Conservation (phyloP, 1,284 basidiomycete genomes). For the Marasmius fiardii region DNA sequence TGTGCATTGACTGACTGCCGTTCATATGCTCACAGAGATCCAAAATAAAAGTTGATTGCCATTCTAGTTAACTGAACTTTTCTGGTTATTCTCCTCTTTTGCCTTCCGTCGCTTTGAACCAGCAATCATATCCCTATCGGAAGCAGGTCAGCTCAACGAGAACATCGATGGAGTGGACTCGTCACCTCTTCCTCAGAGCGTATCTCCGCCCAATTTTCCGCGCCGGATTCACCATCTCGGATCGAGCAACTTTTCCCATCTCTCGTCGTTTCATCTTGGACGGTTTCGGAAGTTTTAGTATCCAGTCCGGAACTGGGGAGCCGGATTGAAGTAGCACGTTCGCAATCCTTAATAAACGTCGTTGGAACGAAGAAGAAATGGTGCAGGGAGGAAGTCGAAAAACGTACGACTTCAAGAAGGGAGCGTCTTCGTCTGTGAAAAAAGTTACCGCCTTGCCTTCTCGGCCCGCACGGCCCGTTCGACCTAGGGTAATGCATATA, state of each 20-base stretch:
- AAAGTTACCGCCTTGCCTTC: conserved; percentile 93
- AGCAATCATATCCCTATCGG: conserved; percentile 65
- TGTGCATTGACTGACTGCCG: too few relatives aligned
- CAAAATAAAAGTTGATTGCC: neutral
- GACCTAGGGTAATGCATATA: conserved; percentile 43
- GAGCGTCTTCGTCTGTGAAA: conserved; percentile 92
- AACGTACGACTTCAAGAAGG: conserved; percentile 83
- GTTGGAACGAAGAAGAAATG: conserved; percentile 16
- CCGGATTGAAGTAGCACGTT: conserved; percentile 93
- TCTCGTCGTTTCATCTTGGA: conserved; percentile 84
- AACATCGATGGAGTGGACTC: neutral
- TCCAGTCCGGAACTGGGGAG: conserved; percentile 88
- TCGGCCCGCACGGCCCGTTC: conserved; percentile 91
- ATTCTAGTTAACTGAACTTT: neutral
- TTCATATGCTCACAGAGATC: too few relatives aligned
- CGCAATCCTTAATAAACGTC: conserved; percentile 66
- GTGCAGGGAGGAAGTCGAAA: neutral
- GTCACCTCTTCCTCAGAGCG: conserved; percentile 71
- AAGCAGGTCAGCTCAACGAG: conserved; percentile 7
- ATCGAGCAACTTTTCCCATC: conserved; percentile 83
- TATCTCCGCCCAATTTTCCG: conserved; percentile 70
- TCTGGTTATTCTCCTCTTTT: conserved; percentile 22
- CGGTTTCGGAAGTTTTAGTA: conserved; percentile 81
- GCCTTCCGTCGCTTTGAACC: conserved; percentile 62
- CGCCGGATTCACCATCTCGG: conserved; percentile 71